Evolutionary conservation across 2,329 filamentous ascomycete genomes (phyloP).

Genomic region (Simplicillium aogashimaense): DNA sequence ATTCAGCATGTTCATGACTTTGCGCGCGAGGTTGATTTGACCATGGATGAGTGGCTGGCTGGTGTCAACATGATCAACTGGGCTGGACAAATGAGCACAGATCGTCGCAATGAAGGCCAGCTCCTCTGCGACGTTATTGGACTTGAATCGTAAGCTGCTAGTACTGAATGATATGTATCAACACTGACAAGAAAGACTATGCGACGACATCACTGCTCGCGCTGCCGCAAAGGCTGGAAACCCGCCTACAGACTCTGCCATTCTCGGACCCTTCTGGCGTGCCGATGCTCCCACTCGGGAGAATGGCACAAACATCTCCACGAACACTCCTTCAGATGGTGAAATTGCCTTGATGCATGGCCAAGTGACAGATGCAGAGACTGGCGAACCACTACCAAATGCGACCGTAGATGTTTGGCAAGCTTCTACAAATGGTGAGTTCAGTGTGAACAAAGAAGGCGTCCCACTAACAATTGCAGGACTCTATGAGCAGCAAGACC

Average conservation of each 20-base stretch:
- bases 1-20: slow-evolving; percentile 75
- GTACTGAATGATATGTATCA: slow-evolving; percentile 23
- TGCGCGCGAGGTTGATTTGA: slow-evolving; percentile 68
- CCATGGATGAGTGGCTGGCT: slow-evolving; percentile 68
- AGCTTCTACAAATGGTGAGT: slow-evolving; percentile 58
- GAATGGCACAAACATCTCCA: slow-evolving; percentile 61
- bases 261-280: slow-evolving; percentile 80
- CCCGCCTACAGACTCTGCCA: slow-evolving; percentile 57
- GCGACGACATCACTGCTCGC: slow-evolving; percentile 66
- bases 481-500: slow-evolving; percentile 64
- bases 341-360: slow-evolving; percentile 58
- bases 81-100: slow-evolving; percentile 59
- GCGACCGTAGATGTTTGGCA: slow-evolving; percentile 73
- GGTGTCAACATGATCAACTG: slow-evolving; percentile 50
- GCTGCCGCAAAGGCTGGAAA: slow-evolving; percentile 25
- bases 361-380: slow-evolving; percentile 40
- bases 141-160: slow-evolving; percentile 49
- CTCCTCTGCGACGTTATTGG: slow-evolving; percentile 65
- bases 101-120: slow-evolving; percentile 64
- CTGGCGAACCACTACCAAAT: slow-evolving; percentile 52
- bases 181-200: slow-evolving; percentile 40
- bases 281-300: slow-evolving; percentile 58
- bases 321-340: slow-evolving; percentile 34
- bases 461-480: slow-evolving; percentile 14
- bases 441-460: not conserved